phyloP scores from a whole-genome alignment of 176 grass and related monocot species.

The Coix lacrymajobi region DNA sequence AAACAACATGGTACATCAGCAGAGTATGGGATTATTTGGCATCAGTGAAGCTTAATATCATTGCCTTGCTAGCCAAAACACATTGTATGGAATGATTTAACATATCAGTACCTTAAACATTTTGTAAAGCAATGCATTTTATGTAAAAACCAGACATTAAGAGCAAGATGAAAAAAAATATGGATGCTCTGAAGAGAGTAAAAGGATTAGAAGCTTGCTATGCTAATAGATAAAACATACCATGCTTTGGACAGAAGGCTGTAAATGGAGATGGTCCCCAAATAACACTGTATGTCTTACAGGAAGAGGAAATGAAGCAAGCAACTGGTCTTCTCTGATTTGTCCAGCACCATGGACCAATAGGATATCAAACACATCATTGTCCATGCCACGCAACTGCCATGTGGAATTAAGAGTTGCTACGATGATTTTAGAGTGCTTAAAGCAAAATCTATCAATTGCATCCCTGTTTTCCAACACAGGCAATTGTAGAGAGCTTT shows the following conservation, averaged over 20 bases:
- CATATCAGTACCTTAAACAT: too few species aligned
- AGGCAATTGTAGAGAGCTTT: not conserved
- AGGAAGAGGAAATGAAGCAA: not conserved
- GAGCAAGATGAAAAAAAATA: not conserved
- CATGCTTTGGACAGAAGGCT: not conserved
- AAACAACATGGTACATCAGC: not conserved
- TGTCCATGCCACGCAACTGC: not conserved
- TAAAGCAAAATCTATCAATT: not conserved
- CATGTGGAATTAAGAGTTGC: not conserved
- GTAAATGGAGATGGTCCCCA: not conserved
- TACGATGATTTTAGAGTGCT: not conserved
- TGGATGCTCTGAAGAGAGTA: not conserved
- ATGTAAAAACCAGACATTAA: not conserved
- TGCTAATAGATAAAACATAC: not conserved
- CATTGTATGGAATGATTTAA: too few species aligned
- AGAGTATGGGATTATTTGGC: too few species aligned
- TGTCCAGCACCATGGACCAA: not conserved
- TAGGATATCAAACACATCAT: not conserved
- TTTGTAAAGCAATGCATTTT: not conserved
- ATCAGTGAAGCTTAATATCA: too few species aligned
- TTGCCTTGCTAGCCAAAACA: too few species aligned
- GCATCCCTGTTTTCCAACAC: not conserved
- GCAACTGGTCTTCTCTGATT: not conserved
- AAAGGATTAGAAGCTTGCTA: not conserved
- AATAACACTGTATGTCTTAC: not conserved